phyloP scores from a whole-genome alignment of 75 land plant species.

The Pinus tabuliformis region DNA sequence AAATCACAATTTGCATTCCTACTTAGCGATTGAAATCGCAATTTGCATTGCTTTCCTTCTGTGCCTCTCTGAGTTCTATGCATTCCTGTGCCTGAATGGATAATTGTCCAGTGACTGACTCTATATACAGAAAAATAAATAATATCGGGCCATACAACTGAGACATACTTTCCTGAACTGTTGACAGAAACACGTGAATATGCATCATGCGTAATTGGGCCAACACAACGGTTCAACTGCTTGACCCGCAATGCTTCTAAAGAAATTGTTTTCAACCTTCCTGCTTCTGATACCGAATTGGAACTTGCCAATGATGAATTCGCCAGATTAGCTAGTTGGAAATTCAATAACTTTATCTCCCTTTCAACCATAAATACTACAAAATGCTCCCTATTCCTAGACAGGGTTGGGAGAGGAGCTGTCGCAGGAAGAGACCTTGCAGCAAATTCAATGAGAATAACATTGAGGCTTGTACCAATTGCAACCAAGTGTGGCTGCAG shows the following conservation, averaged over 20 bases:
- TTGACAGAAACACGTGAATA: conserved; percentile 79
- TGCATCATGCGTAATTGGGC: conserved; percentile 79
- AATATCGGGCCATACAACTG: conserved; percentile 96
- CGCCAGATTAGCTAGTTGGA: conserved; percentile 67
- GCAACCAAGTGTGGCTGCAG: conserved; percentile 97
- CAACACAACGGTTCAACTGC: conserved; percentile 68
- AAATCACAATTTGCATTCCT: too few species aligned
- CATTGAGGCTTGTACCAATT: conserved; percentile 87
- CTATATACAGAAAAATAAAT: conserved; percentile 80
- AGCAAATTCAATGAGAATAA: conserved; percentile 93
- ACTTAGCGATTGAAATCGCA: too few species aligned
- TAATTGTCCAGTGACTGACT: conserved; percentile 80
- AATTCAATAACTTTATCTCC: conserved; percentile 74
- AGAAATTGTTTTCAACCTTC: conserved; percentile 32
- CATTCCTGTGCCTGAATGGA: conserved; percentile 86
- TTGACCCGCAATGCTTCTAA: conserved; percentile 68
- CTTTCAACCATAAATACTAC: conserved; percentile 80
- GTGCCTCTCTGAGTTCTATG: not conserved
- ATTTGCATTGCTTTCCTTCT: too few species aligned
- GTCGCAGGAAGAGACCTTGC: conserved; percentile 83
- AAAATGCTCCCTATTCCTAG: conserved; percentile 83
- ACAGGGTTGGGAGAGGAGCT: conserved; percentile 67
- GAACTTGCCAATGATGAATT: conserved; percentile 71
- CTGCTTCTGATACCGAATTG: conserved; percentile 29
- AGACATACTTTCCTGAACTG: conserved; percentile 90